Percentiles rank a stretch among this genome's conserved stretches.
Conservation (phyloP, 345 rosid species). For the Ceriops decandra region DNA sequence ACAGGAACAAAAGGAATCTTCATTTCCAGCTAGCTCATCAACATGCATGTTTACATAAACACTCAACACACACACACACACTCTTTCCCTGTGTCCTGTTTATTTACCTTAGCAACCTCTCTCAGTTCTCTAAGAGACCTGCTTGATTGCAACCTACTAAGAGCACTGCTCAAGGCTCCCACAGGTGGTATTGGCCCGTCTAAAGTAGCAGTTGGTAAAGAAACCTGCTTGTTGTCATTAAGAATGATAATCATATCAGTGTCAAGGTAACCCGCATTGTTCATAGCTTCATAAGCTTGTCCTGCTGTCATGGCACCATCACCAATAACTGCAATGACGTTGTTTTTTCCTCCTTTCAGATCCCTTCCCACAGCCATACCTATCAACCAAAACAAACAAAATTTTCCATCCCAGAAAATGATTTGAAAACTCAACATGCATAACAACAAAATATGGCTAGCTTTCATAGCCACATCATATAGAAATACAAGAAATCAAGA, state of each 20-base stretch:
- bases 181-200: conserved; percentile 97
- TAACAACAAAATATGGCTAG: too few relatives aligned
- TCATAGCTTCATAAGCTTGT: conserved; percentile 99
- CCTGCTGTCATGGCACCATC: conserved; percentile 99
- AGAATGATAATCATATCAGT: conserved; percentile 96
- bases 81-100: not conserved
- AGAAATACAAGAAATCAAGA: not conserved
- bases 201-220: conserved; percentile 84
- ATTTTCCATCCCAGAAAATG: conserved; percentile 4
- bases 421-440: not conserved
- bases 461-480: too few relatives aligned
- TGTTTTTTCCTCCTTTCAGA: conserved; percentile 67
- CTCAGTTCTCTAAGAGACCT: conserved; percentile 89
- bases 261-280: conserved; percentile 93
- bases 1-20: conserved; percentile 8
- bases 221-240: conserved; percentile 96
- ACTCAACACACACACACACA: not conserved
- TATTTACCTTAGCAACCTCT: conserved; percentile 91
- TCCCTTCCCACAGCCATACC: conserved; percentile 99
- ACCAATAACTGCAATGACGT: conserved; percentile 80
- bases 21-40: conserved; percentile 7
- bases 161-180: conserved; percentile 98
- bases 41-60: not conserved
- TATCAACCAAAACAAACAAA: conserved; percentile 25
- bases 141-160: conserved; percentile 87